These are phyloP conservation scores for Sordariomycetes sp. DNA, from an alignment of 2,329 filamentous ascomycete species.

Conservation along the genomic window DNA sequence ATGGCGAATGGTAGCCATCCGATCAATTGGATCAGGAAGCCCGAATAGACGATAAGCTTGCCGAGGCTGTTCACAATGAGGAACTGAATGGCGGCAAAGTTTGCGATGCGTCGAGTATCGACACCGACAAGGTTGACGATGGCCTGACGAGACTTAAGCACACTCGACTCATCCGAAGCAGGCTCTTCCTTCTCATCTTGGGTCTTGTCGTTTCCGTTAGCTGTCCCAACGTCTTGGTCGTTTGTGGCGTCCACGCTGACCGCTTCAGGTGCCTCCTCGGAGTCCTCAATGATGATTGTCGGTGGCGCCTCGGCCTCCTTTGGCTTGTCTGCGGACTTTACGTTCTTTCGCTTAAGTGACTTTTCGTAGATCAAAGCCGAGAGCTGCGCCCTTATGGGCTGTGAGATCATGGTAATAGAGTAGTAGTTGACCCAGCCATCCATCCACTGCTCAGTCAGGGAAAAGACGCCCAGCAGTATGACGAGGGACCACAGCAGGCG, in stretches of 20 bases:
- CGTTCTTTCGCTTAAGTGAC: slow-evolving; percentile 66
- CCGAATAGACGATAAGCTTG: slow-evolving; percentile 56
- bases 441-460: slow-evolving; percentile 48
- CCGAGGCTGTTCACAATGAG: slow-evolving; percentile 53
- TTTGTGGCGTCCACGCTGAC: not conserved
- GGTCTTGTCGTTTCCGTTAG: slow-evolving; percentile 22
- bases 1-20: slow-evolving; percentile 61
- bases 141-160: slow-evolving; percentile 48
- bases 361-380: slow-evolving; percentile 69
- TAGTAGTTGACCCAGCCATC: slow-evolving; percentile 62
- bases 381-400: slow-evolving; percentile 62
- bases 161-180: slow-evolving; percentile 28
- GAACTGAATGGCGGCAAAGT: slow-evolving; percentile 59
- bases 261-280: slow-evolving; percentile 9
- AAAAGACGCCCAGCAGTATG: slow-evolving; percentile 49
- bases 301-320: slow-evolving; percentile 13
- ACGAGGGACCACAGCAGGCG: slow-evolving; percentile 60
- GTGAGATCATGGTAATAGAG: slow-evolving; percentile 49
- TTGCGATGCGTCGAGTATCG: slow-evolving; percentile 59
- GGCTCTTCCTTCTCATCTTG: slow-evolving; percentile 42
- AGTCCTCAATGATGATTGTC: slow-evolving; percentile 10
- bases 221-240: slow-evolving; percentile 21
- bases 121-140: slow-evolving; percentile 75
- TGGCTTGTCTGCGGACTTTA: slow-evolving; percentile 45
- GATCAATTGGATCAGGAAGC: slow-evolving; percentile 59